Evolutionary conservation across 2,329 filamentous ascomycete genomes (phyloP), one percentile per base, ranked within the genome.

Genomic region (Colletotrichum sp.): DNA sequence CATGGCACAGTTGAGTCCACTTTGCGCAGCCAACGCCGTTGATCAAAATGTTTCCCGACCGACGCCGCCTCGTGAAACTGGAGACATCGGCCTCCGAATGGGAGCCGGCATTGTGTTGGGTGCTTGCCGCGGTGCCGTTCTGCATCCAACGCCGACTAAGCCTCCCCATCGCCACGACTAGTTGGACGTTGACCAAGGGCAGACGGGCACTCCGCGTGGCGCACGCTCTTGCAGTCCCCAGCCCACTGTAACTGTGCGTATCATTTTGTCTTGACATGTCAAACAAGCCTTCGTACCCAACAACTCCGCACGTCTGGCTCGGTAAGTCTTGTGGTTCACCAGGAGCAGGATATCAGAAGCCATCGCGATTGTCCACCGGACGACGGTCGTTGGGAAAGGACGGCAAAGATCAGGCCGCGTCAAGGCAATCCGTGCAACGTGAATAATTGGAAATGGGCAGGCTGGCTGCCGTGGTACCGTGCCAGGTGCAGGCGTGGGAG

Each of bases 351-450:
- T 60, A 39, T 43, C 16, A 34, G 13, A 61, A 60, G 43, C 10
- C 21, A 52, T 75, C 13, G 28, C 39, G 43, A 68, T 36, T 48
- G 26, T 60, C 39, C 14, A 63, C 59, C n/a, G 12, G 59, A 48
- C 36, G 60, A 71, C 60, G 43, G 36, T 36, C 4, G 14, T 63
- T 34, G 16, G 57, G 52, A 34, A 26, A 39, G 32, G 43, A 30
- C 13, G 26, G 52, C 72, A 75, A 59, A 68, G 69, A 55, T 64
- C 32, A 68, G 70, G 70, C 73, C 43, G 32, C 69, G 69, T 68
- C 52, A 72, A 59, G 73, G 65, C 70, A 76, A 64, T 65, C 74
- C 74, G 74, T 74, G 70, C 74, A 60, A 69, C 48, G 48, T 69
- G 59, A 39, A 32, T 36, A 68, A 36, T 69, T 57, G 34, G 57